Base-by-base conservation (phyloP, 768 basidiomycete genomes). In the Leccinum aurantiacum region DNA sequence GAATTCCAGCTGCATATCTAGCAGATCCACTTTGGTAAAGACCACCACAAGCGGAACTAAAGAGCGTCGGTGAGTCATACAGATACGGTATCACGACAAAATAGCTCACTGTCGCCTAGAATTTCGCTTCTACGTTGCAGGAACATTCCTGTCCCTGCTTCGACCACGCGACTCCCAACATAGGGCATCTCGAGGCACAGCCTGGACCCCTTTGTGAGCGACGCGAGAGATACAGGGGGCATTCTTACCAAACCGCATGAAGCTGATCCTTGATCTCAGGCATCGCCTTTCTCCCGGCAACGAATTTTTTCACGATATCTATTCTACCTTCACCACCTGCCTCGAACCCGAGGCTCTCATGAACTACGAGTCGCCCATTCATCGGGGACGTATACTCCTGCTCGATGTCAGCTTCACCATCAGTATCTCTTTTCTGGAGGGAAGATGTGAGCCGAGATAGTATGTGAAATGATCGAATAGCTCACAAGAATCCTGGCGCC, bases 61-160 rank as follows among this genome's bases (percentile, higher is more conserved):
- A 15, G 10, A 27, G 25, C 25, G 25, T 27, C 25, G 25, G 1
- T 27, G 25, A 27, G 25, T 27, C 25, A 27, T 27, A 27, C 6
- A 27, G 25, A 0, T 27, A 27, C 0, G 25, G 25, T 0, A 7
- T 0, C 25, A 27, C 6, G 0, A 7, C 25, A 27, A 27, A 27
- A 27, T 27, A 27, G 8, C n/a, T n/a, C n/a, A n/a, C n/a, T n/a
- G n/a, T n/a, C n/a, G n/a, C n/a, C n/a, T n/a, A n/a, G n/a, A n/a
- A n/a, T n/a, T n/a, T n/a, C n/a, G n/a, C n/a, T n/a, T n/a, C n/a
- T n/a, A n/a, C n/a, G n/a, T n/a, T n/a, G n/a, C n/a, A n/a, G n/a
- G n/a, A n/a, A n/a, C n/a, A n/a, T n/a, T n/a, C n/a, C n/a, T n/a
- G n/a, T n/a, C n/a, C n/a, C n/a, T n/a, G n/a, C n/a, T n/a, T n/a